Base-by-base conservation (phyloP, 192 early-diverging fungal genomes). In the Dispira parvispora region DNA sequence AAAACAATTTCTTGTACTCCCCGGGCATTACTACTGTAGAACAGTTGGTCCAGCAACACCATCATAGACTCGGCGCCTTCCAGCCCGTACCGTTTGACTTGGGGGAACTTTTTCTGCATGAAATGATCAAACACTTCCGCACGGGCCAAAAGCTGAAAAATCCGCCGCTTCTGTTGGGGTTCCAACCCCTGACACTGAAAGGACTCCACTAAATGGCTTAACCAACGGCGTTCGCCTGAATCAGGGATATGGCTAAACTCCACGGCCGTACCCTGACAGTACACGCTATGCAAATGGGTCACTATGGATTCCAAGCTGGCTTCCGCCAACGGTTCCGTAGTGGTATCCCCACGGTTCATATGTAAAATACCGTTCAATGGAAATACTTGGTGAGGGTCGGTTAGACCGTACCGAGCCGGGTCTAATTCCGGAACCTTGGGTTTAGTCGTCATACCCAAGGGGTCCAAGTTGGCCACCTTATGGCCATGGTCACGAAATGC, bases 31-130 rank as follows among this genome's bases (percentile, higher is more conserved):
- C 70, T 67, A 0, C 83, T 74, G 56, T 78, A 73, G 70, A 96
- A 92, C n/a, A 96, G 68, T 65, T 82, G 77, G 70, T 98, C 90
- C 20, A 98, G 73, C 11, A 87, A 87, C 16, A 86, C 82, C 82
- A 96, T 94, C 81, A 94, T 94, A 63, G 86, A 89, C 71, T 98
- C 95, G 32, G 90, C 91, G 26, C 95, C 95, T 71, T 98, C 95
- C 20, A 98, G 68, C 12, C 95, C 95, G 67, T 98, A 98, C 14
- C 95, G 84, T 76, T 96, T 96, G 58, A 98, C 84, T 65, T 93
- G 85, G 18, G 90, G 89, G 73, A 98, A 98, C 71, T 88, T 90
- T 65, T 94, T 96, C 55, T 88, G 88, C 90, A 98, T 94, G 71
- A 95, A 98, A 65, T 92, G 92, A 73, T 98, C 95, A 80, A 98